Evolutionary conservation across 345 rosid species (phyloP), one percentile per base, ranked within the genome.

Genomic region (Gynandropsis gynandra): DNA sequence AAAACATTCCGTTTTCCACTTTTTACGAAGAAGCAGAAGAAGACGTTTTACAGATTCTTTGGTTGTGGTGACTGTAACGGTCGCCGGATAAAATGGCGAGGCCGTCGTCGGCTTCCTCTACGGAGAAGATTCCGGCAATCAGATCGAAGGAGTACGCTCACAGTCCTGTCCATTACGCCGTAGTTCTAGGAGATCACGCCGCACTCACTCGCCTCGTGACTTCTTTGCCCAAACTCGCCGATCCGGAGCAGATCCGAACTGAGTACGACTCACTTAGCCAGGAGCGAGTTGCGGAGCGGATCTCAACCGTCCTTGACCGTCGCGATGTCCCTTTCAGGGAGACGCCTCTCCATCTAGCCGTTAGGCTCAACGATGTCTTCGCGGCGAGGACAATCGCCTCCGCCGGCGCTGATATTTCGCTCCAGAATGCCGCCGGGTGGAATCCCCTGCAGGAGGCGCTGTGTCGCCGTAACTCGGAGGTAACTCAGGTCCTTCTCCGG

Each of bases 401-500:
- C 1, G 94, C 94, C 10, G 95, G 95, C 0, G 90, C 88, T 10
- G 95, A 92, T 52, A 80, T 80, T 1, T 82, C 98, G 0, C 73
- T 92, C 2, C 98, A 92, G 42, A 88, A 85, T 62, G 71, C 87
- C 0, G 76, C 95, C 0, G 95, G 98, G 0, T 88, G 98, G 97
- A 87, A 85, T 56, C 95, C 98, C 11, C 78, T 88, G 24, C 97
- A 87, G 68, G 97, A 88, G 62, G 95, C 97, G 12, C 66, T 88
- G 0, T 88, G 93, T 42, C 85, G 85, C 21, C 78, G 97, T 19
- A 71, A 65, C 64, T 52, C 86, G 0, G 97, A 92, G 37, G 60
- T 92, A 21, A 76, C 86, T 31, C 46, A 77, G 52, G 59, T 82
- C 13, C 78, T 88, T 7, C 59, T 88, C 1, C 72, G 80, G 16